Conservation (phyloP, 2,329 filamentous ascomycete genomes). For the Leptographium radiaticola region DNA sequence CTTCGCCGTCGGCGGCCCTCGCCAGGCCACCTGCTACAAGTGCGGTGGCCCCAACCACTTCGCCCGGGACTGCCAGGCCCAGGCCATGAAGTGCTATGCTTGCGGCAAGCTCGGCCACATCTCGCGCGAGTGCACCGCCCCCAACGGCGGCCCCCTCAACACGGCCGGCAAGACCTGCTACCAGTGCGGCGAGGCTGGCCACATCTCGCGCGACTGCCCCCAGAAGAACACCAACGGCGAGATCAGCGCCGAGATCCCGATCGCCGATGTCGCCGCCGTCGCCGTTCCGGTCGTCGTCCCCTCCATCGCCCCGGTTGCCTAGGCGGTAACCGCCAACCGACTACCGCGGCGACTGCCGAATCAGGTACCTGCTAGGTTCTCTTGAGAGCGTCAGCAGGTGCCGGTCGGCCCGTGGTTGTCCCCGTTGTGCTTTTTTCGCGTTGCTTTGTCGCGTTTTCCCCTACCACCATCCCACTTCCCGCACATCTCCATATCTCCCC, state of each 20-base stretch:
- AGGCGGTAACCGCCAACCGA: constrained; percentile 3
- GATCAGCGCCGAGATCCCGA: constrained; percentile 29
- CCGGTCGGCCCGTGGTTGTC: too few relatives aligned
- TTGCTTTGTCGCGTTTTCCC: neutral
- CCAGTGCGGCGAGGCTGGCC: constrained; percentile 86
- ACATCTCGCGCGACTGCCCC: constrained; percentile 92
- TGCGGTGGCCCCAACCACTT: constrained; percentile 91
- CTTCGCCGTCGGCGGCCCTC: constrained; percentile 51
- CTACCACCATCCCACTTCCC: neutral
- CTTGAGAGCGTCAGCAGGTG: neutral
- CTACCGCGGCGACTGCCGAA: neutral
- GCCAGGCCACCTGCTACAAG: constrained; percentile 60
- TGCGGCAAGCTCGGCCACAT: constrained; percentile 94
- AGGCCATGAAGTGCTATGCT: constrained; percentile 97
- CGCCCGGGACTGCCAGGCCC: constrained; percentile 93
- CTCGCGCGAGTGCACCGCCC: constrained; percentile 85
- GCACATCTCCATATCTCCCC: neutral
- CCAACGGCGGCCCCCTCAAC: constrained; percentile 90
- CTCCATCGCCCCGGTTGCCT: constrained; percentile 28
- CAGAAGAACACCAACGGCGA: constrained; percentile 48
- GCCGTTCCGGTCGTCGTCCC: constrained; percentile 23
- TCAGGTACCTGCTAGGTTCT: neutral
- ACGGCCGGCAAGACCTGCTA: constrained; percentile 98
- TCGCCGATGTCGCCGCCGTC: constrained; percentile 26
- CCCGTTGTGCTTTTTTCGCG: neutral